Conservation (phyloP, 2,329 filamentous ascomycete genomes). For the Monilinia laxa region DNA sequence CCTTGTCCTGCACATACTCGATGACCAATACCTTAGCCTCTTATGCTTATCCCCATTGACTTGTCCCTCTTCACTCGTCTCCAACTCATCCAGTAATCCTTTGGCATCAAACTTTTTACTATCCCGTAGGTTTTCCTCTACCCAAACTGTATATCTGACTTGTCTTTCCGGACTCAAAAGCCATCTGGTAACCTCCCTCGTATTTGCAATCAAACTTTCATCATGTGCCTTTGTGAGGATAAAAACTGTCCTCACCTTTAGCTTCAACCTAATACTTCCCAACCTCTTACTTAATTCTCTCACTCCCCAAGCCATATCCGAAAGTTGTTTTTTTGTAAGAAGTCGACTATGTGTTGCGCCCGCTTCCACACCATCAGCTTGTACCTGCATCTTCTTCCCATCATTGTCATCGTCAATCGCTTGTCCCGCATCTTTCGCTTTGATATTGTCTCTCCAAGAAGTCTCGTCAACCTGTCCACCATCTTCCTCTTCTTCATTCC, state of each 20-base stretch:
- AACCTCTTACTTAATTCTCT: constrained; percentile 84
- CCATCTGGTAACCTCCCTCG: constrained; percentile 77
- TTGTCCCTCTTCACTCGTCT: constrained; percentile 45
- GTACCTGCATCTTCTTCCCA: constrained; percentile 25
- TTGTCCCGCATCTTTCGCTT: constrained; percentile 15
- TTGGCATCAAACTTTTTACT: constrained; percentile 71
- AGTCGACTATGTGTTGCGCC: constrained; percentile 59
- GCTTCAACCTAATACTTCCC: constrained; percentile 76
- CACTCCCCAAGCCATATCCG: constrained; percentile 96
- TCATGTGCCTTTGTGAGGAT: constrained; percentile 92
- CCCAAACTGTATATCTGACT: constrained; percentile 72
- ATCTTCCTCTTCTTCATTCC: constrained; percentile 24
- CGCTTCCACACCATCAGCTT: constrained; percentile 25
- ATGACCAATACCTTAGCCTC: constrained; percentile 78
- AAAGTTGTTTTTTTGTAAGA: constrained; percentile 89
- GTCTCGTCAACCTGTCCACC: constrained; percentile 57
- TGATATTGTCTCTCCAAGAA: constrained; percentile 49
- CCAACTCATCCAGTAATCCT: constrained; percentile 65
- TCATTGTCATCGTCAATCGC: constrained; percentile 24
- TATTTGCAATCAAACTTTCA: constrained; percentile 71
- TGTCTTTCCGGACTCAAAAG: constrained; percentile 69
- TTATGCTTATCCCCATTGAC: constrained; percentile 37
- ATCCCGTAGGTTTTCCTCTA: constrained; percentile 72
- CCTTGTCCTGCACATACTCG: constrained; percentile 70
- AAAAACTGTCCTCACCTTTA: constrained; percentile 81